phyloP scores from a whole-genome alignment of 2,329 filamentous ascomycete genomes.

The Sclerotinia spermophila region DNA sequence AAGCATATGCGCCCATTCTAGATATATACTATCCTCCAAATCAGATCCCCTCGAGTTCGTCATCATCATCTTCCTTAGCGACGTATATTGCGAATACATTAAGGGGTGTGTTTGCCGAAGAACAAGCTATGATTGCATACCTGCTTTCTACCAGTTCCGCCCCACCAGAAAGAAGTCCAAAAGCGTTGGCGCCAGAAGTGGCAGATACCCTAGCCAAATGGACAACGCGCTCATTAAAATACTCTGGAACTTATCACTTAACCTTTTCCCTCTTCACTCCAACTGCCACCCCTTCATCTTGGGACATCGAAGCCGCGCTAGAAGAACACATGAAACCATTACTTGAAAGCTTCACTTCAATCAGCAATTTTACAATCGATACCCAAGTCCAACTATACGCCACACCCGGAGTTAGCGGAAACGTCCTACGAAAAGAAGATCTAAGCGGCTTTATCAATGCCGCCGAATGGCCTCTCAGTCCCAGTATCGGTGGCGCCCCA shows the following conservation, averaged over 20 bases:
- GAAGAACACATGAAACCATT: conserved; percentile 78
- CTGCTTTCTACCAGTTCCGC: conserved; percentile 60
- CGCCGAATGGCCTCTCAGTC: conserved; percentile 93
- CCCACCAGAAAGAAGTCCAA: conserved; percentile 46
- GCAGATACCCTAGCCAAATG: conserved; percentile 61
- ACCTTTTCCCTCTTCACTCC: conserved; percentile 94
- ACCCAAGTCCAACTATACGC: conserved; percentile 96
- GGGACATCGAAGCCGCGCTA: conserved; percentile 84
- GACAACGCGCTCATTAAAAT: conserved; percentile 81
- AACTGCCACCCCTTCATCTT: conserved; percentile 72
- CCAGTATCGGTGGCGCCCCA: conserved; percentile 87
- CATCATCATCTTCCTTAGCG: conserved; percentile 67
- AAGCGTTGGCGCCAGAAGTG: conserved; percentile 48
- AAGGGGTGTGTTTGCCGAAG: conserved; percentile 76
- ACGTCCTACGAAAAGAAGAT: conserved; percentile 76
- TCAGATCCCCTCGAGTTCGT: conserved; percentile 65
- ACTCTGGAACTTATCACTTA: conserved; percentile 89
- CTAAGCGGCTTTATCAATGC: conserved; percentile 95
- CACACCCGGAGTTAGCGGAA: conserved; percentile 55
- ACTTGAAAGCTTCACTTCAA: conserved; percentile 71
- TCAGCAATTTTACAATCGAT: conserved; percentile 94
- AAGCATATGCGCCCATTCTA: conserved; percentile 66
- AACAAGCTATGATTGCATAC: conserved; percentile 80
- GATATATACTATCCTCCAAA: conserved; percentile 74
- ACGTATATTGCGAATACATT: conserved; percentile 76